A percentile compares a stretch with the other conserved stretches of the same genome.
Conservation (phyloP, 2,329 filamentous ascomycete species). For the Colletotrichum limetticola region DNA sequence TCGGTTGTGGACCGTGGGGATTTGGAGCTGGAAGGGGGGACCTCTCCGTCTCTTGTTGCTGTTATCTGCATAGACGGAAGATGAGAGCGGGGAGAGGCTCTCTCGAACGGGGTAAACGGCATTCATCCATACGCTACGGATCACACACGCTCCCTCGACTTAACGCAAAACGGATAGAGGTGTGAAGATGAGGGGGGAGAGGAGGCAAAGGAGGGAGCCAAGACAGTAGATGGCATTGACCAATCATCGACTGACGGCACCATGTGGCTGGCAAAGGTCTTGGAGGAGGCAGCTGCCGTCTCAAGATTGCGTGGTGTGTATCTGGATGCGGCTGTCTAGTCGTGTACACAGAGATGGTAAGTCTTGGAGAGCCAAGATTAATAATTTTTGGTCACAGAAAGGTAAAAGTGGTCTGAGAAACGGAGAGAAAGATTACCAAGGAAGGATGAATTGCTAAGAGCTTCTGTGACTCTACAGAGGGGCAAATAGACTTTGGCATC, state of each 20-base stretch:
- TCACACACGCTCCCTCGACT: background rate
- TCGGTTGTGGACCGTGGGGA: background rate
- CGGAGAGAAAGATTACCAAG: background rate
- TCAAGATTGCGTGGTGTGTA: constrained; percentile 2
- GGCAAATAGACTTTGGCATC: background rate
- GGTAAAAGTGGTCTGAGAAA: background rate
- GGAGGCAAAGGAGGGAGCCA: background rate
- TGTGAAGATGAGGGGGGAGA: background rate
- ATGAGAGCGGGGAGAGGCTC: background rate
- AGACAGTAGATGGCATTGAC: constrained; percentile 14
- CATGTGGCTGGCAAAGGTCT: background rate
- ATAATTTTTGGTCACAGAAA: background rate
- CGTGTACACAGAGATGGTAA: background rate
- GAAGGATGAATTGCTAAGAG: background rate
- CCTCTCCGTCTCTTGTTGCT: background rate
- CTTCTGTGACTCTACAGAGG: background rate
- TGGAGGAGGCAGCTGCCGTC: constrained; percentile 3
- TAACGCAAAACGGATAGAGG: background rate
- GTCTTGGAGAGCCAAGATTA: constrained; percentile 2
- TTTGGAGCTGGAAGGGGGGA: background rate
- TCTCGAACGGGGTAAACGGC: too few species aligned
- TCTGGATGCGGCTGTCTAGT: too few species aligned
- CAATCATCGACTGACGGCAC: constrained; percentile 1
- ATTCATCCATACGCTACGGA: too few species aligned
- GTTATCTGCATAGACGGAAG: constrained; percentile 19